Evolutionary conservation across 2,329 filamentous ascomycete species (phyloP).

Genomic region (Aspergillus phoenicis): DNA sequence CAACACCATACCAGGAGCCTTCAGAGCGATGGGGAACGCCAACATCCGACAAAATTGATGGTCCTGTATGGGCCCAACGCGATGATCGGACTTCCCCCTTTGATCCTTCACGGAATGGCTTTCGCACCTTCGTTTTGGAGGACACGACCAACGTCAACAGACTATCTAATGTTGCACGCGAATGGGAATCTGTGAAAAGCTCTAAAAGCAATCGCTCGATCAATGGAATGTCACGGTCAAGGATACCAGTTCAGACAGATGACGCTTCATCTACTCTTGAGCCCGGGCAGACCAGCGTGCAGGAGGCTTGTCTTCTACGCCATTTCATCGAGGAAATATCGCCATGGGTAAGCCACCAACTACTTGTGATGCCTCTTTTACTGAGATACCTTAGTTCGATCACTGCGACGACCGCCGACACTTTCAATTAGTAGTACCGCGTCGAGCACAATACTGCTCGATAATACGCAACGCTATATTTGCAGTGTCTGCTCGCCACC

Average conservation of each 20-base stretch:
- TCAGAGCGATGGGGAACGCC: too few species aligned
- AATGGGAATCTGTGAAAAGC: too few species aligned
- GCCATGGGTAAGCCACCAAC: slow-evolving; percentile 23
- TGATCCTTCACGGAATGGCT: too few species aligned
- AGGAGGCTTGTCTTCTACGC: slow-evolving; percentile 26
- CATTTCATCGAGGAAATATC: slow-evolving; percentile 32
- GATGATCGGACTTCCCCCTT: too few species aligned
- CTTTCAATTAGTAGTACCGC: slow-evolving; percentile 25
- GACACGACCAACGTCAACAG: too few species aligned
- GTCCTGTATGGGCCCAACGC: too few species aligned
- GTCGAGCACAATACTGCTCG: slow-evolving; percentile 21
- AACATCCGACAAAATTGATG: too few species aligned
- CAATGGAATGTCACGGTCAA: background rate
- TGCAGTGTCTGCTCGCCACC: slow-evolving; percentile 27
- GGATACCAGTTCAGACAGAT: background rate
- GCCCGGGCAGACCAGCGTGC: background rate
- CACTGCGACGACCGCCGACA: slow-evolving; percentile 26
- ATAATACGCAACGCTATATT: slow-evolving; percentile 28
- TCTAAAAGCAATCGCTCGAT: too few species aligned
- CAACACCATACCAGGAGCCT: background rate
- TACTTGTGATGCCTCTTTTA: background rate
- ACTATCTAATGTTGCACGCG: too few species aligned
- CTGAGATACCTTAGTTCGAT: slow-evolving; percentile 21
- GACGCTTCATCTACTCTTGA: background rate
- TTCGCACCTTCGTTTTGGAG: too few species aligned